Conservation (phyloP, 495 filamentous ascomycete species). For the Hypoxylon cercidicola region DNA sequence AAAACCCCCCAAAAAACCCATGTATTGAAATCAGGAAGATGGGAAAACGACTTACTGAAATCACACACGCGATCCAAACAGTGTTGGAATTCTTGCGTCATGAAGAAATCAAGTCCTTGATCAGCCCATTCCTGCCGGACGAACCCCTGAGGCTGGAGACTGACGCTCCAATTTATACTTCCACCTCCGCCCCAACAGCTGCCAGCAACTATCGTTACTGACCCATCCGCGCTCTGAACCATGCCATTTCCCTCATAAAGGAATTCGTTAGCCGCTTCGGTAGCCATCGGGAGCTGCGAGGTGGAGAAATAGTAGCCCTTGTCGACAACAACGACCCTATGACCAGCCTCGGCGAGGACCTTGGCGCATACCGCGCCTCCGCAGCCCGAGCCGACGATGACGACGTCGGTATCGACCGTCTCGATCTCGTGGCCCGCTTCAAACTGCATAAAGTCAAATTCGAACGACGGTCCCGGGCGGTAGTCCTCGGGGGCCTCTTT, state of each 20-base stretch:
- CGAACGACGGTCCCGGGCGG: conserved; percentile 61
- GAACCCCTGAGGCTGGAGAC: conserved; percentile 80
- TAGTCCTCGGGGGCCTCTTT: conserved; percentile 70
- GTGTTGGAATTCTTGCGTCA: conserved; percentile 76
- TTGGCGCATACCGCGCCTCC: conserved; percentile 88
- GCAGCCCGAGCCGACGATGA: conserved; percentile 87
- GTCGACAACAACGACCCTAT: conserved; percentile 82
- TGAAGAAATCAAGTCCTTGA: conserved; percentile 80
- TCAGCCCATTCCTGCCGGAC: conserved; percentile 86
- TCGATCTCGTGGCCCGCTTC: conserved; percentile 41
- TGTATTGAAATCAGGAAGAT: too few relatives aligned
- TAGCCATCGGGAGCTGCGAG: conserved; percentile 76
- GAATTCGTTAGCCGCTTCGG: conserved; percentile 63
- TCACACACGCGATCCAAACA: conserved; percentile 72
- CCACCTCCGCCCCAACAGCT: conserved; percentile 88
- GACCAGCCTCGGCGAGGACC: conserved; percentile 78
- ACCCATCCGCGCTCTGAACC: conserved; percentile 69
- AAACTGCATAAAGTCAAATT: conserved; percentile 64
- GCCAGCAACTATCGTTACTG: conserved; percentile 71
- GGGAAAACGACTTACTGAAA: conserved; percentile 32
- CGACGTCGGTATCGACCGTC: conserved; percentile 79
- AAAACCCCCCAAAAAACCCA: too few relatives aligned
- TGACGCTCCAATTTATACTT: conserved; percentile 89
- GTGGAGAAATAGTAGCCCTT: conserved; percentile 80
- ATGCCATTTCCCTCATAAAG: conserved; percentile 72